phyloP scores from a whole-genome alignment of 2,329 filamentous ascomycete species.

The Emmonsiellopsis sp. region DNA sequence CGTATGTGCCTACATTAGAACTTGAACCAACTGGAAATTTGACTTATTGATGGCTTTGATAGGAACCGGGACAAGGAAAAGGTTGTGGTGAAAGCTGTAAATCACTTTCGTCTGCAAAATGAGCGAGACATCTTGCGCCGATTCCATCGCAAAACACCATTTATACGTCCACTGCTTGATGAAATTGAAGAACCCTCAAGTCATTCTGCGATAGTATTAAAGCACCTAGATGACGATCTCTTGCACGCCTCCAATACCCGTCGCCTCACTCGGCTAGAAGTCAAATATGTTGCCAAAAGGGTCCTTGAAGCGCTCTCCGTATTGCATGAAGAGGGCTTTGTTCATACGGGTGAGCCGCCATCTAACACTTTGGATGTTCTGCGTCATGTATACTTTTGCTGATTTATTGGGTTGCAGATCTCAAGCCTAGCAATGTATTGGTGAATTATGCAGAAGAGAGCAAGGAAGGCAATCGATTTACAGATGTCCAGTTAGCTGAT shows the following conservation, averaged over 20 bases:
- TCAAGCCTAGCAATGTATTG: conserved; percentile 14
- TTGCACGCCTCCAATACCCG: conserved; percentile 3
- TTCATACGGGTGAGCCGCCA: conserved; percentile 11
- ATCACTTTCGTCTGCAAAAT: conserved; percentile 12
- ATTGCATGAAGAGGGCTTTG: conserved; percentile 13
- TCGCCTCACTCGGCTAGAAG: conserved; percentile 10
- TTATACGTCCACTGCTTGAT: conserved; percentile 12
- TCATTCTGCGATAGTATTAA: conserved; percentile 13
- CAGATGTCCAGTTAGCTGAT: conserved; percentile 14
- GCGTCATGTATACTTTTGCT: not conserved
- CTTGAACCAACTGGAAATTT: not conserved
- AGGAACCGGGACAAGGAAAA: conserved; percentile 5
- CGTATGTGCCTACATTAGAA: not conserved
- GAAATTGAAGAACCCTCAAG: conserved; percentile 7
- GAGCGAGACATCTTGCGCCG: conserved; percentile 11
- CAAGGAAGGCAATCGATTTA: conserved; percentile 7
- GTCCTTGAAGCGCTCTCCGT: conserved; percentile 11
- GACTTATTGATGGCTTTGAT: not conserved
- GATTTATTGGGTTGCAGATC: conserved; percentile 6
- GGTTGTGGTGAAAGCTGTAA: conserved; percentile 6
- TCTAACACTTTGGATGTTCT: not conserved
- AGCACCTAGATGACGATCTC: conserved; percentile 14
- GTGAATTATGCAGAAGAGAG: conserved; percentile 12
- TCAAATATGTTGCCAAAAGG: conserved; percentile 13
- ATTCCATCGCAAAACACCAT: conserved; percentile 8